Evolutionary conservation across 306 rosid species (phyloP).

Genomic region (Ormosia emarginata): DNA sequence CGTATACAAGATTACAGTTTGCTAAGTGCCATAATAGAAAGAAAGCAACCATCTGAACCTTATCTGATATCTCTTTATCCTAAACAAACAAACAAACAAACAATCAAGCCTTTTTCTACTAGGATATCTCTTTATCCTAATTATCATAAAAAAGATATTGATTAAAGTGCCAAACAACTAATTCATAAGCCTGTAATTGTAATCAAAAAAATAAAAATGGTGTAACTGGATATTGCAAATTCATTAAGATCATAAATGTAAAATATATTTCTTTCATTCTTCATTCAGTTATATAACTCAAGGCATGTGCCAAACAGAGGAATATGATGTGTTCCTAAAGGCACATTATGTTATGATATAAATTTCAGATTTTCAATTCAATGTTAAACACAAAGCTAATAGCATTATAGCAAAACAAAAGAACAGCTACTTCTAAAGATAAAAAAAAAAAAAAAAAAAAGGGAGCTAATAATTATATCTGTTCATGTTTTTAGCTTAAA

Average conservation of each 20-base stretch:
- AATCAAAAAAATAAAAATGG: neutral
- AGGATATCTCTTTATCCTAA: neutral
- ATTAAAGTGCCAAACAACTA: neutral
- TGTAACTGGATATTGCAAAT: neutral
- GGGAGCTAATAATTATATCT: neutral
- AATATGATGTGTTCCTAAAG: neutral
- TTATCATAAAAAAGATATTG: neutral
- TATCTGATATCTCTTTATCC: too few relatives aligned
- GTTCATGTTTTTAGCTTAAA: neutral
- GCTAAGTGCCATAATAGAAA: neutral
- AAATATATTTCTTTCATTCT: neutral
- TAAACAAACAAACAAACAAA: too few relatives aligned
- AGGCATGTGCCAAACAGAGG: neutral
- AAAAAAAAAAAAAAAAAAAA: neutral
- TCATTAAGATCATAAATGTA: neutral
- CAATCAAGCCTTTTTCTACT: too few relatives aligned
- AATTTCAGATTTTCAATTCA: neutral
- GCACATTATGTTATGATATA: neutral
- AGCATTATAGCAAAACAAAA: too few relatives aligned
- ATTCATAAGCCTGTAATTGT: neutral
- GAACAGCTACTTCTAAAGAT: neutral
- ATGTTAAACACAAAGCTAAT: neutral
- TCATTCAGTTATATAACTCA: neutral
- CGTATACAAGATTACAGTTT: neutral
- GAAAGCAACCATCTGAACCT: neutral